Percentiles rank a stretch among this genome's conserved stretches.
These are phyloP conservation scores for Litsea cubeba DNA, from an alignment of 164 flowering plant genomes.

Conservation along the genomic window DNA sequence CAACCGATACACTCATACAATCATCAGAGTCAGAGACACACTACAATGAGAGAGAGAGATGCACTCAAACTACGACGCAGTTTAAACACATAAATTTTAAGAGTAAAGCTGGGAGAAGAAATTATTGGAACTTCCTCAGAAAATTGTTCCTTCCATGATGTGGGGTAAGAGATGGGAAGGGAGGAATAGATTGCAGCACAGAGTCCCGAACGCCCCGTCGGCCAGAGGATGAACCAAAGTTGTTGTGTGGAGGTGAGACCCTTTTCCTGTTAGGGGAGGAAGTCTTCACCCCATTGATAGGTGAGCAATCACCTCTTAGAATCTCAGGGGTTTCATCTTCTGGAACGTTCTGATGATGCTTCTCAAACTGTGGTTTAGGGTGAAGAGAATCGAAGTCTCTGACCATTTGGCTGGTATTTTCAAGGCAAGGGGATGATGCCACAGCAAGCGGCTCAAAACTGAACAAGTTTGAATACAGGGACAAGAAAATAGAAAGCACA, in stretches of 20 bases:
- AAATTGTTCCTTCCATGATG: not conserved
- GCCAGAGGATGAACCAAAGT: conserved; percentile 39
- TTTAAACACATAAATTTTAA: too few species aligned
- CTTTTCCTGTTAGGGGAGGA: conserved; percentile 90
- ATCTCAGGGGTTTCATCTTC: conserved; percentile 77
- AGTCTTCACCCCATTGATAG: conserved; percentile 44
- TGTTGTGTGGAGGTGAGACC: conserved; percentile 71
- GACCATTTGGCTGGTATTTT: conserved; percentile 17
- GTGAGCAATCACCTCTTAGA: conserved; percentile 44
- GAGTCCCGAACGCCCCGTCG: conserved; percentile 61
- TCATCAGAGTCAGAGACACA: too few species aligned
- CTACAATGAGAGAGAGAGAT: too few species aligned
- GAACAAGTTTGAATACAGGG: too few species aligned
- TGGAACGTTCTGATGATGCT: conserved; percentile 26
- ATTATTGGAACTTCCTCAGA: too few species aligned
- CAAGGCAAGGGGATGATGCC: conserved; percentile 35
- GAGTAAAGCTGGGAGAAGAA: too few species aligned
- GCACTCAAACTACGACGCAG: too few species aligned
- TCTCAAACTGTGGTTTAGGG: conserved; percentile 43
- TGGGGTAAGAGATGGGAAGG: conserved; percentile 74
- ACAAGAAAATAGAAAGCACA: too few species aligned
- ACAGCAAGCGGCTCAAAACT: conserved; percentile 8
- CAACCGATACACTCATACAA: too few species aligned
- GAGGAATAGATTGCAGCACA: conserved; percentile 76
- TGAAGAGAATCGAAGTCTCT: conserved; percentile 34